Evolutionary conservation across 352 stramenopile genomes (phyloP), one percentile per base, ranked within the genome.

Genomic region (Halophytophthora batemanensis): DNA sequence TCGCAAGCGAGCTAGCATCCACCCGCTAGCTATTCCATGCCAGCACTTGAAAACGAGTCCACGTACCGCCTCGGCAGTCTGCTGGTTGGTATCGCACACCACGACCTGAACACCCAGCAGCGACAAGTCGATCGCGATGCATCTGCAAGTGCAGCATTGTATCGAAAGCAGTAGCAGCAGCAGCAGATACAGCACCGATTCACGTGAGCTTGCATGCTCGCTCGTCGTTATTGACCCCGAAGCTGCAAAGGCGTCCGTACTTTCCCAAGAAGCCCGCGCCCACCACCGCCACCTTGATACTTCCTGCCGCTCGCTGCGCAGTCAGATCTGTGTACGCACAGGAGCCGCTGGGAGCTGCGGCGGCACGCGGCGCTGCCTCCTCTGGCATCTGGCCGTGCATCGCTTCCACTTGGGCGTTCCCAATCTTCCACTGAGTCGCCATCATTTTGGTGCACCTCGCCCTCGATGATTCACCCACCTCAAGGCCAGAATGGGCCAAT

Each of bases 61-160:
- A 69, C 65, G 23, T 34, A 85, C 71, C 44, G 47, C 45, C 23
- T 56, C 54, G 17, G 57, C 47, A 17, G 50, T 66, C n/a, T 82
- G 63, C 36, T 52, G 53, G 47, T 86, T 77, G 0, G 56, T 70
- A 64, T 90, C 79, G 36, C 62, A 88, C 14, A 90, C 69, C 23
- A 85, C 6, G 18, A 90, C 77, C 6, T 66, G 48, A 6, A 80
- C 70, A 19, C 77, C 80, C 14, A 82, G 54, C 40, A 88, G 64
- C 31, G 80, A 87, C 34, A 90, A 59, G 44, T 90, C 77, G 34
- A 87, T 70, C 6, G 77, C 72, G 52, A 87, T 80, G 61, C 74
- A 86, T 44, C 71, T 73, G 47, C n/a, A 36, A 2, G 37, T 14
- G 14, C 1, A 15, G 45, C 10, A 14, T 11, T 2, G 25, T 8